Conservation (phyloP, 2,329 filamentous ascomycete species). For the Paecilomyces variotii region DNA sequence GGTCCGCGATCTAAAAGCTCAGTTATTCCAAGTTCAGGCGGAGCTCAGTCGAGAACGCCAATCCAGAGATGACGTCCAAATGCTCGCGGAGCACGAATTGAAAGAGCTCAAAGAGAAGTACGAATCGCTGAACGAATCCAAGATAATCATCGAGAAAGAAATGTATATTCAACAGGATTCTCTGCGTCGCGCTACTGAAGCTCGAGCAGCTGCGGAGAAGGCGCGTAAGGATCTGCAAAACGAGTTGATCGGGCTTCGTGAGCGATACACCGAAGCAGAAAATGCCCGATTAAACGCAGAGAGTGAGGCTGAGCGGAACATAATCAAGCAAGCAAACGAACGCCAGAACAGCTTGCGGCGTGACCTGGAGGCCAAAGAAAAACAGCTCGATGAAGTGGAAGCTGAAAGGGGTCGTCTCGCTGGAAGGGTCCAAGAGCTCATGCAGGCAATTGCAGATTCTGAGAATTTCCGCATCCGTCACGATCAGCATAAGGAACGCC, state of each 20-base stretch:
- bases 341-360: slow-evolving; percentile 67
- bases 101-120: slow-evolving; percentile 76
- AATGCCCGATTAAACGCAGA: slow-evolving; percentile 79
- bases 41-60: slow-evolving; percentile 87
- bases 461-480: slow-evolving; percentile 83
- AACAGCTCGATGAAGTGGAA: slow-evolving; percentile 70
- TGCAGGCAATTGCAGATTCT: slow-evolving; percentile 78
- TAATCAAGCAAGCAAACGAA: slow-evolving; percentile 70
- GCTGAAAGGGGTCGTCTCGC: slow-evolving; percentile 69
- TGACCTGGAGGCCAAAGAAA: slow-evolving; percentile 72
- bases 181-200: slow-evolving; percentile 75
- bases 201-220: slow-evolving; percentile 68
- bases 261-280: slow-evolving; percentile 77
- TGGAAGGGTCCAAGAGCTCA: slow-evolving; percentile 74
- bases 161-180: slow-evolving; percentile 93
- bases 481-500: slow-evolving; percentile 86
- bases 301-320: slow-evolving; percentile 67
- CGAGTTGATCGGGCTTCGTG: slow-evolving; percentile 73
- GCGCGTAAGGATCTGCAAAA: slow-evolving; percentile 83
- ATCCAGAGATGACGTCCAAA: slow-evolving; percentile 85
- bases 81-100: slow-evolving; percentile 84
- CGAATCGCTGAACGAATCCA: slow-evolving; percentile 79
- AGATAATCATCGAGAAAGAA: slow-evolving; percentile 96
- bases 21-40: slow-evolving; percentile 76
- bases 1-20: slow-evolving; percentile 75